Evolutionary conservation across 257 asterid genomes (phyloP).

Genomic region (Verbascum thapsus): DNA sequence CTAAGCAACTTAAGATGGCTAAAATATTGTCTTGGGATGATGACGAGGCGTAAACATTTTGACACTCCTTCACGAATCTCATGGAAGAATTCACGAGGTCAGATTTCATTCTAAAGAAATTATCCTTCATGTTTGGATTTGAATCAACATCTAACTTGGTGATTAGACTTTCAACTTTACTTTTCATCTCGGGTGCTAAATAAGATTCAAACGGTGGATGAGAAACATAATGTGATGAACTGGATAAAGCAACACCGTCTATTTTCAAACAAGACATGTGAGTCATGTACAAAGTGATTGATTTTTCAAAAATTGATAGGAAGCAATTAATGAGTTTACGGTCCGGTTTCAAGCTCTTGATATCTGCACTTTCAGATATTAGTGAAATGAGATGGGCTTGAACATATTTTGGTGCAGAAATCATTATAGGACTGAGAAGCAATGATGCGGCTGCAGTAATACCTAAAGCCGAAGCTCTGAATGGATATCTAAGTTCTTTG

Average conservation of each 20-base stretch:
- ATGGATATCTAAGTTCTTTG: slow-evolving; percentile 37
- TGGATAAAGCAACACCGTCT: slow-evolving; percentile 33
- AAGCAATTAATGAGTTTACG: slow-evolving; percentile 46
- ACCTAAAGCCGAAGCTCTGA: slow-evolving; percentile 55
- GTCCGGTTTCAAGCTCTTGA: slow-evolving; percentile 44
- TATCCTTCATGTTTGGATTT: slow-evolving; percentile 31
- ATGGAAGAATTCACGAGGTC: slow-evolving; percentile 63
- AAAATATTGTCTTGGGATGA: slow-evolving; percentile 60
- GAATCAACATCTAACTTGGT: slow-evolving; percentile 41
- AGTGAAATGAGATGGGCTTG: slow-evolving; percentile 66
- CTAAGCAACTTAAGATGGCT: slow-evolving; percentile 50
- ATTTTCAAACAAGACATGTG: slow-evolving; percentile 48
- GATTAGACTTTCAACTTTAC: slow-evolving; percentile 46
- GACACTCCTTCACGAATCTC: slow-evolving; percentile 63
- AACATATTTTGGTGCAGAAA: slow-evolving; percentile 62
- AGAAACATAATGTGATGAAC: slow-evolving; percentile 29
- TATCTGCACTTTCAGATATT: slow-evolving; percentile 57
- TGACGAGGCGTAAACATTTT: slow-evolving; percentile 41
- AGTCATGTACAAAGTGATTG: slow-evolving; percentile 57
- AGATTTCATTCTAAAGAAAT: slow-evolving; percentile 54
- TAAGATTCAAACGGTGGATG: slow-evolving; percentile 51
- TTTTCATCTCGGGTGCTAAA: slow-evolving; percentile 46
- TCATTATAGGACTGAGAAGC: slow-evolving; percentile 61
- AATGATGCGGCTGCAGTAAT: slow-evolving; percentile 57
- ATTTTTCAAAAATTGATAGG: slow-evolving; percentile 66